phyloP scores from a whole-genome alignment of 139 green algal species.

The Coelastrella sp. region DNA sequence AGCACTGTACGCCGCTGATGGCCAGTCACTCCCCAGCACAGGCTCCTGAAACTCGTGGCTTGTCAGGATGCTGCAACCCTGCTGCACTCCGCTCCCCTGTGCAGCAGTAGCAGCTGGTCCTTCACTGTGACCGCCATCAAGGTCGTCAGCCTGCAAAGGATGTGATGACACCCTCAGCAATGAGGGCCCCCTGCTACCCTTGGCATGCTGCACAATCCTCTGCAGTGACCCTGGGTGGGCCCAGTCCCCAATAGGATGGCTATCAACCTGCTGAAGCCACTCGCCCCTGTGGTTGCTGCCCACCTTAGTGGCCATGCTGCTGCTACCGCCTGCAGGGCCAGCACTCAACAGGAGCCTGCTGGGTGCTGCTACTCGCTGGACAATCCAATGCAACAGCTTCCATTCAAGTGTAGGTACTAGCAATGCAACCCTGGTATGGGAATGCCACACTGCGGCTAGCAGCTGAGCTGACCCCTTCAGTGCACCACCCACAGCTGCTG shows the following conservation, averaged over 20 bases:
- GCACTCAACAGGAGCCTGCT: slow-evolving; percentile 20
- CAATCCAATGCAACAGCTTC: slow-evolving; percentile 35
- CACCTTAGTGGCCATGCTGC: not conserved
- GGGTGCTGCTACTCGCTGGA: not conserved
- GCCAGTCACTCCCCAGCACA: slow-evolving; percentile 24
- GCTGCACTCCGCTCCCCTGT: not conserved
- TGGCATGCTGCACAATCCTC: slow-evolving; percentile 7
- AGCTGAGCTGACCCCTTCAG: not conserved
- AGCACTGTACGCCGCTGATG: not conserved
- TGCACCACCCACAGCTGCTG: not conserved
- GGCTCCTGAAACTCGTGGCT: not conserved
- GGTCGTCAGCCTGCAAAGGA: not conserved
- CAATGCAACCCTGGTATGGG: slow-evolving; percentile 3
- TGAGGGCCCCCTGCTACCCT: not conserved
- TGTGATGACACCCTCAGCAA: slow-evolving; percentile 26
- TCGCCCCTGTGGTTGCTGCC: not conserved
- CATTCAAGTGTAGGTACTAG: slow-evolving; percentile 39
- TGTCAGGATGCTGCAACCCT: not conserved
- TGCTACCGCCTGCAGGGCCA: not conserved
- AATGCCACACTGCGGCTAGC: slow-evolving; percentile 35
- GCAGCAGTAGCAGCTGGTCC: not conserved
- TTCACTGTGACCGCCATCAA: not conserved
- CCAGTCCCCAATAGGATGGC: slow-evolving; percentile 21
- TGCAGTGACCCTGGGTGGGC: slow-evolving; percentile 14
- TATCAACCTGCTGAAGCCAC: not conserved